Evolutionary conservation across 345 rosid species (phyloP).

Genomic region (Hirschfeldia incana): DNA sequence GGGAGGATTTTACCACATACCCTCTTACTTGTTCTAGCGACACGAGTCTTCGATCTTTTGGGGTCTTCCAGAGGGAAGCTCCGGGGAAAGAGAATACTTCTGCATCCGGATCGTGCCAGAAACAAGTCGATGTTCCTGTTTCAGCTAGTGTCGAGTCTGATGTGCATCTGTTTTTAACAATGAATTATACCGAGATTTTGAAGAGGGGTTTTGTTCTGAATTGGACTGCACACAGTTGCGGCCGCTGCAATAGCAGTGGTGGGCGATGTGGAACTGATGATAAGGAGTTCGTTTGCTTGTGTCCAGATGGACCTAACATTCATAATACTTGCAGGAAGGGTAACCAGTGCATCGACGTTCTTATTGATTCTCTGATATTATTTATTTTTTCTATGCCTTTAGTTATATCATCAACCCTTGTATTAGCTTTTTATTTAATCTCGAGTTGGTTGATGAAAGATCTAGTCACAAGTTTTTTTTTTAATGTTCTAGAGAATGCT

Average conservation of each 20-base stretch:
- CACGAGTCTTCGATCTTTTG: conserved; percentile 40
- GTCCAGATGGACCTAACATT: conserved; percentile 42
- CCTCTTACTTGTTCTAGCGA: conserved; percentile 42
- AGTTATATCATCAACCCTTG: not conserved
- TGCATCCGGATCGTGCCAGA: conserved; percentile 37
- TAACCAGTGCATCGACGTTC: conserved; percentile 20
- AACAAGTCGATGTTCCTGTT: conserved; percentile 39
- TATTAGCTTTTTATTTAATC: not conserved
- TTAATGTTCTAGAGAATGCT: not conserved
- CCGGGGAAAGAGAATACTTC: not conserved
- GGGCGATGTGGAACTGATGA: conserved; percentile 51
- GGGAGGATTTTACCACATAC: not conserved
- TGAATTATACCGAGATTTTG: conserved; percentile 45
- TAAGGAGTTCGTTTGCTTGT: conserved; percentile 49
- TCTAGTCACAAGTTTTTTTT: not conserved
- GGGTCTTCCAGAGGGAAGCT: conserved; percentile 32
- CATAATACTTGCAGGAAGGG: conserved; percentile 46
- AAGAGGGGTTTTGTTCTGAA: conserved; percentile 57
- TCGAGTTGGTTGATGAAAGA: not conserved
- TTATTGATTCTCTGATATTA: not conserved
- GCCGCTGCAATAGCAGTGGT: conserved; percentile 46
- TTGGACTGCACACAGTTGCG: conserved; percentile 52
- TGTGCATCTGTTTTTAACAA: not conserved
- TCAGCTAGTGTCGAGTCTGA: conserved; percentile 1
- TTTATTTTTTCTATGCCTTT: not conserved